Evolutionary conservation across 441 rosid genomes (phyloP), one percentile per base, ranked within the genome.

Genomic region (Pelargonium australe): DNA sequence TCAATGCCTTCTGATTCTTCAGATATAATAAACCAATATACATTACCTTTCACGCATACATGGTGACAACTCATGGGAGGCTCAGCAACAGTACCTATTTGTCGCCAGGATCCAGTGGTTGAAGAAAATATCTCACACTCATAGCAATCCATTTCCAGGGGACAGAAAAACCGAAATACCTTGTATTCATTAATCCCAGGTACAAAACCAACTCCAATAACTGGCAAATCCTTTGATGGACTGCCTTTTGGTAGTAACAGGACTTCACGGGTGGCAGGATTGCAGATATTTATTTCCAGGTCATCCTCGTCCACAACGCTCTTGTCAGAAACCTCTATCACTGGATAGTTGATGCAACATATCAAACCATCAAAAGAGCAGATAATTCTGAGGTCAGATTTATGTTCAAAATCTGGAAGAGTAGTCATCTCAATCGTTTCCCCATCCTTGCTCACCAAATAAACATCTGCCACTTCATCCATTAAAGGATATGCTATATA

Each of bases 181-280:
- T 69, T 77, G 63, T 68, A 61, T 8, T 75, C 80, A 34, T 70
- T 53, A 31, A 57, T 79, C 31, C 74, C 25, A 2, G 79, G 68
- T 23, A 69, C 69, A 61, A 67, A 77, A 40, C 76, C 79, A 65
- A 77, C 83, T 62, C 83, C 81, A 0, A 77, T 34, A 37, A 25
- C 25, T 23, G 81, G 80, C 58, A 8, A 43, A 2, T 60, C 31
- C 1, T 44, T 1, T 4, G 80, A 77, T 2, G 67, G 70, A 16
- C 7, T 80, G 23, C 79, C 81, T 75, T 57, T 75, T 0, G 81
- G 83, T 57, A 80, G 80, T 61, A 75, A 71, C 51, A 75, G 57
- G 61, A 51, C 58, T n/a, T 80, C 66, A 61, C 73, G 64, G 0
- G 77, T 80, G 28, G 31, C 66, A 10, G 79, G 80, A 64, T 80